Base-by-base conservation (phyloP, 108 stramenopile genomes). In the Aureococcus anophagefferens region DNA sequence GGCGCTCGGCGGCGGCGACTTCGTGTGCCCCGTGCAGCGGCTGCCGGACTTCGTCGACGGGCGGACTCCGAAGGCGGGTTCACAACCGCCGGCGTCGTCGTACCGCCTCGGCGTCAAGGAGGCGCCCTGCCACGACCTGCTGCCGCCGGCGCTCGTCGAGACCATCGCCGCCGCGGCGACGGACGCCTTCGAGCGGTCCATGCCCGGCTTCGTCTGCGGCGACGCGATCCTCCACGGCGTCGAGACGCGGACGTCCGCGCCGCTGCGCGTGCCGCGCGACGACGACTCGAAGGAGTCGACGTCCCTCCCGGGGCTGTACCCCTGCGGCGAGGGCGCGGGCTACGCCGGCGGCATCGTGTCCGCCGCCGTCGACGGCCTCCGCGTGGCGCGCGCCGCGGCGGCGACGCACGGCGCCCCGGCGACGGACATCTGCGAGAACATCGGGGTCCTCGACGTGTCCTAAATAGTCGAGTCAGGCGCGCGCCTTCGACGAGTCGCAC, bases 281-380 rank as follows among this genome's bases (percentile, higher is more conserved):
- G 64, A 69, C 36, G 76, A 66, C 9, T 87, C 87, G 5, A 68
- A 91, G 65, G 80, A 90, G 76, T 91, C 91, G 25, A 71, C 75
- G 9, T 88, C 88, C 17, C 76, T 84, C 30, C 69, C 77, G 34
- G 81, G 82, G 63, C 67, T 96, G 34, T 96, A 81, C 74, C 94
- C 94, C 14, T 82, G 89, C 0, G 96, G 96, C 25, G 96, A 96
- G 81, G 96, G 96, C 33, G 96, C 96, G 63, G 96, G 96, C 13
- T 96, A 92, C 81, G 96, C 96, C 46, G 96, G 96, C 33, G 96
- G 96, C 4, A 96, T 96, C 62, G 93, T 96, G 65, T 92, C 90
- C 64, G 96, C 96, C 40, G 93, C 93, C 29, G 92, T 93, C 62
- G 96, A 96, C 77, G 96, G 96, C 33, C 73, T 92, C 25, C 70